Percentiles rank a stretch among this genome's conserved stretches.
These are phyloP conservation scores for Melaleuca alternifolia DNA, from an alignment of 345 rosid genomes.

Conservation along the genomic window DNA sequence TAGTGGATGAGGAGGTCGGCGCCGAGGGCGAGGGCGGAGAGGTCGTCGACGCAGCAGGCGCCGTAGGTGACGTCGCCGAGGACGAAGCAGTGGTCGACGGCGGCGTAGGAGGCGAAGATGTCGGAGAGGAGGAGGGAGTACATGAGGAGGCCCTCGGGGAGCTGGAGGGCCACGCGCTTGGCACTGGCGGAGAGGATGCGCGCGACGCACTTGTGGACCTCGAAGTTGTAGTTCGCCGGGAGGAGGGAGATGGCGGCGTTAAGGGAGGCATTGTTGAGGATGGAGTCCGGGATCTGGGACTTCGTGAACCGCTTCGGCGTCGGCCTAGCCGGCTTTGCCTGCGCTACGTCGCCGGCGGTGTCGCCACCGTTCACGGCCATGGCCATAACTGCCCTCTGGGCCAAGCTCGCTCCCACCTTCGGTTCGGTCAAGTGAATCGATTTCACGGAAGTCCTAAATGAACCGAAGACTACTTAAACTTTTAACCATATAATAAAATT, in stretches of 20 bases:
- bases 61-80: slow-evolving; percentile 91
- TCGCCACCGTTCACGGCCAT: background rate
- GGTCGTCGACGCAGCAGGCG: slow-evolving; percentile 90
- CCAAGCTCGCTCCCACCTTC: background rate
- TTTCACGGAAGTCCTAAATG: background rate
- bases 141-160: slow-evolving; percentile 90
- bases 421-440: background rate
- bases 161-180: slow-evolving; percentile 73
- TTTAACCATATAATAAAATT: too few species aligned
- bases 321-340: slow-evolving; percentile 17
- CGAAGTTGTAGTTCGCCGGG: slow-evolving; percentile 77
- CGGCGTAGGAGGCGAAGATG: slow-evolving; percentile 64
- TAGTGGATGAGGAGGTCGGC: slow-evolving; percentile 85
- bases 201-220: slow-evolving; percentile 82
- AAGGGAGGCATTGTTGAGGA: slow-evolving; percentile 61
- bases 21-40: slow-evolving; percentile 58
- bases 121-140: slow-evolving; percentile 82
- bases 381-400: background rate
- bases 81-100: slow-evolving; percentile 57
- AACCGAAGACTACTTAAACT: background rate
- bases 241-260: slow-evolving; percentile 72
- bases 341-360: background rate
- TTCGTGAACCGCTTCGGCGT: slow-evolving; percentile 78
- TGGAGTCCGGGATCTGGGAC: slow-evolving; percentile 77
- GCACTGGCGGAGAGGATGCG: slow-evolving; percentile 51